Evolutionary conservation across 108 stramenopile genomes (phyloP).

Genomic region (Cylindrotheca fusiformis): DNA sequence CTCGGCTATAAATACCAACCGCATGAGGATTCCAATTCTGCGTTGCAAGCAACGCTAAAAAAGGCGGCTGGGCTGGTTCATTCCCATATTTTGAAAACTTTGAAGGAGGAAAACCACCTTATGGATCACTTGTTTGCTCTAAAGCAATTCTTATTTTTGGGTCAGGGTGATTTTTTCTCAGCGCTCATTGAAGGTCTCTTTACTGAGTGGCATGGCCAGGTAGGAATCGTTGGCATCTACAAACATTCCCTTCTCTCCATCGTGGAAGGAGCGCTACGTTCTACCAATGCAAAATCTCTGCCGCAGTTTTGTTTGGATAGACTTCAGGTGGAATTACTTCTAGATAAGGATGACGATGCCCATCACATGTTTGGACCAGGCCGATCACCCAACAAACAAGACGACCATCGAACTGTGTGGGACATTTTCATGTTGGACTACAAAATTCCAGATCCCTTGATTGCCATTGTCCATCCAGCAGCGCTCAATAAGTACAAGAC

Average conservation of each 20-base stretch:
- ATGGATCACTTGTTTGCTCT: conserved; percentile 86
- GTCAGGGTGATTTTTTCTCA: conserved; percentile 95
- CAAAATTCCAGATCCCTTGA: conserved; percentile 79
- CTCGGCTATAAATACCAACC: conserved; percentile 29
- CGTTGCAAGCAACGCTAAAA: conserved; percentile 35
- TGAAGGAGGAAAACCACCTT: conserved; percentile 75
- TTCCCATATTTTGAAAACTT: conserved; percentile 65
- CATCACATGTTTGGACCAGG: conserved; percentile 45
- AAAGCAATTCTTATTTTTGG: conserved; percentile 93
- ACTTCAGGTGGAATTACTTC: conserved; percentile 60
- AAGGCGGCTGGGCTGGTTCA: conserved; percentile 58
- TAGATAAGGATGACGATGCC: conserved; percentile 45
- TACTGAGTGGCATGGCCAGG: conserved; percentile 48
- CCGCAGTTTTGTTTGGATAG: conserved; percentile 74
- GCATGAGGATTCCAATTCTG: conserved; percentile 2
- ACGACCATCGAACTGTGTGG: conserved; percentile 70
- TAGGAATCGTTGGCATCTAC: conserved; percentile 62
- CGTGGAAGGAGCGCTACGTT: conserved; percentile 83
- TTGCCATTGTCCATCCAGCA: conserved; percentile 75
- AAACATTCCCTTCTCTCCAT: conserved; percentile 72
- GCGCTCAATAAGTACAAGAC: conserved; percentile 75
- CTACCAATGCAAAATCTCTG: conserved; percentile 84
- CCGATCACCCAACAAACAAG: conserved; percentile 1
- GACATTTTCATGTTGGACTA: conserved; percentile 93
- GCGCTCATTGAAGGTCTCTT: conserved; percentile 84